Evolutionary conservation across 768 basidiomycete genomes (phyloP), one percentile per base, ranked within the genome.

Genomic region (Rhizopogon rudus): DNA sequence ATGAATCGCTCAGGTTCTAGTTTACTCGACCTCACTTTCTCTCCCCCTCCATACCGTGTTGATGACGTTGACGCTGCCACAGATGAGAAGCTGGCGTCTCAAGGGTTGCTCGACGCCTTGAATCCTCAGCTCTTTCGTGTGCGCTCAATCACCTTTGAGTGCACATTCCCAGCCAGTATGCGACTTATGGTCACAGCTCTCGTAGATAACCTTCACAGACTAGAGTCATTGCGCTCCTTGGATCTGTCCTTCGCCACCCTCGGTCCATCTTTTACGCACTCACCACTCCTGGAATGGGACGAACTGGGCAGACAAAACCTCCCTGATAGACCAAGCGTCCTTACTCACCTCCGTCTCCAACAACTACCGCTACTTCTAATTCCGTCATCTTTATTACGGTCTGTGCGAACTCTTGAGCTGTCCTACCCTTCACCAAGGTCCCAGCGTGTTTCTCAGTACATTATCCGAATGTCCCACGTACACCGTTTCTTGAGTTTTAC

Each of bases 371-470:
- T 73, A 13, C 69, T 69, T 41, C 67, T 67, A 46, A 62, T 80
- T 4, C 71, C 77, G 12, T 57, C 63, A 13, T 62, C 63, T 51
- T 68, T 77, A 51, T 59, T 80, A 42, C 60, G 65, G 28, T 73
- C 75, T 54, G 65, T 81, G 44, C 67, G 62, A 53, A 69, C 67
- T 16, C 70, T 83, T 22, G 75, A 79, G 53, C 65, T 83, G 25
- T 67, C 64, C 35, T 80, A 71, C 57, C 64, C 71, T 3, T 72
- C 68, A 33, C 73, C 60, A 61, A 64, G 56, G 55, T 57, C 58
- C 5, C 56, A 56, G 22, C 64, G 40, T 55, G 61, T 59, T n/a
- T 63, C 67, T 53, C 73, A 66, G 48, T 71, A 66, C 54, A 63
- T 65, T 35, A 62, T 74, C 57, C 74, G 66, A 57, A 69, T 78